Base-by-base conservation (phyloP, 2,329 filamentous ascomycete genomes). In the Nigrograna mackinnonii region DNA sequence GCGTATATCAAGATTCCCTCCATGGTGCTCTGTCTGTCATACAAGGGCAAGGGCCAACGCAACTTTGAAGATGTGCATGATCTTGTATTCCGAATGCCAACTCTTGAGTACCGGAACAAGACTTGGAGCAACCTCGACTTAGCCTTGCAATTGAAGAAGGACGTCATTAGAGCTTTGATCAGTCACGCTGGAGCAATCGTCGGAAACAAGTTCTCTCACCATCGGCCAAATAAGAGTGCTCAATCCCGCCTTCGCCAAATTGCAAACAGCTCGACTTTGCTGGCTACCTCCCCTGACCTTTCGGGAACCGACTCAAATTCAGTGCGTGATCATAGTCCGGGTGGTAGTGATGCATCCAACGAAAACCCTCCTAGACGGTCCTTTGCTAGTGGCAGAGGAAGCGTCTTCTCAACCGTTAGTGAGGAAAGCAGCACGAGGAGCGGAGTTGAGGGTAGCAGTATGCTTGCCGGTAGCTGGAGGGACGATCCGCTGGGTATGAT, bases 61-160 rank as follows among this genome's bases (percentile, higher is more conserved):
- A 99, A 97, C 60, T 80, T 99, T 43, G 91, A 96, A 71, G 95
- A 99, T 68, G 87, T 99, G 13, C 92, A 99, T 70, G 87, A 97
- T 63, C 95, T 99, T 55, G 94, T 99, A 36, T 99, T 99, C 80
- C 85, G 90, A 22, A 83, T 99, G 71, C 94, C 94, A 3, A 87
- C 88, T 2, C 85, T 99, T 35, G 94, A 99, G 67, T 97, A 96
- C 73, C 84, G 90, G 50, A 99, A 99, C 78, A 99, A 99, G 76
- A 97, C 91, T 6, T 99, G 94, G 94, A 96, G 91, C 5, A 99
- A 97, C 66, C 80, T 99, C 5, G 94, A 99, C 61, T 82, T 99
- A 7, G 91, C 92, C 1, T 78, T 97, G 35, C 87, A 91, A 12
- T 79, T 99, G 40, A 97, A 99, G 74, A 95, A 91, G 64, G 91